Evolutionary conservation across 805 yeast genomes (phyloP), one percentile per base, ranked within the genome.

Genomic region (Ogataea chonburiensis): DNA sequence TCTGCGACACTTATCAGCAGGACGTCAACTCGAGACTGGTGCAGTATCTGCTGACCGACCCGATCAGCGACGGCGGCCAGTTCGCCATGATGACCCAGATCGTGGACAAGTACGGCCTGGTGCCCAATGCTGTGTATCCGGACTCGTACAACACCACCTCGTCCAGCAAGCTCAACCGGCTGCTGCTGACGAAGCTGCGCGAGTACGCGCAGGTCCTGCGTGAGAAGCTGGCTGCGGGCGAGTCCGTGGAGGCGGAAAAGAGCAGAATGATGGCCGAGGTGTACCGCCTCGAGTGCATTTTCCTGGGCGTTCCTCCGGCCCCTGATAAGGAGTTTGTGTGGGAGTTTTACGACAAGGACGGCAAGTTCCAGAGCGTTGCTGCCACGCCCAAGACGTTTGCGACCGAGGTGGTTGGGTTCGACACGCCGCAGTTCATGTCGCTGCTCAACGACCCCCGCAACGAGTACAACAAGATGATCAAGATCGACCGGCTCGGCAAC

Each of bases 11-110:
- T 17, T 70, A 74, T 21, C 67, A 75, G 23, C 79, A 80, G 56
- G 79, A 71, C 28, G 72, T 81, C 34, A 88, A 78, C 45, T 79
- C 88, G 1, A 71, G 94, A 46, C 62, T 84, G 38, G 75, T 86
- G 32, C 85, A 80, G 60, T 75, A 72, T 47, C 61, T 86, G 30
- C 65, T 86, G 37, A 49, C 64, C 4, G 80, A 75, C 37, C 94
- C 95, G 16, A 77, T 79, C 28, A 58, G 72, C 40, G 95, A 87
- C 55, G 95, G 96, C 49, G 95, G 96, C 35, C 95, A 86, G 61
- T 86, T 83, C 71, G 80, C 83, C 46, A 82, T 86, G 93, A 75
- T 85, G 56, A 68, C 80, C 31, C 84, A 86, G 60, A 58, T 87
- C 39, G 73, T 86, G 33, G 77, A 78, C 45, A 87, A 86, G 61